Percentiles rank a stretch among this genome's conserved stretches.
These are phyloP conservation scores for Xylariaceae sp. DNA, from an alignment of 2,329 filamentous ascomycete species.

Conservation along the genomic window DNA sequence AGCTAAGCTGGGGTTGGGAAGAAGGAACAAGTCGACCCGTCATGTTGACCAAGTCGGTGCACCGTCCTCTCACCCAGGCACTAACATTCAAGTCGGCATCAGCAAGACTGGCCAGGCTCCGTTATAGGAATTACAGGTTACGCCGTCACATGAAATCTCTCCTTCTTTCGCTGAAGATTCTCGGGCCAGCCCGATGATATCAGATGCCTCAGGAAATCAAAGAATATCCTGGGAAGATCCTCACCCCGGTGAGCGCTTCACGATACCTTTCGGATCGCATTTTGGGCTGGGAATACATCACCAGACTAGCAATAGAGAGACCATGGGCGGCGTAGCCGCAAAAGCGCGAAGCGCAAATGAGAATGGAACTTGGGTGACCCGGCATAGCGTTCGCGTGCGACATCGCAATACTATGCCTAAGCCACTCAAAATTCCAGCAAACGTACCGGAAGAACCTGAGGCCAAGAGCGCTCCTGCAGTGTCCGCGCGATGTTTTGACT, in stretches of 20 bases:
- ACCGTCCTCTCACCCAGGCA: slow-evolving; percentile 34
- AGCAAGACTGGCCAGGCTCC: slow-evolving; percentile 31
- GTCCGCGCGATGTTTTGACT: slow-evolving; percentile 12
- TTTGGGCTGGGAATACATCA: slow-evolving; percentile 16
- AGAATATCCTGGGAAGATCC: slow-evolving; percentile 38
- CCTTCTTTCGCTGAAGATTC: slow-evolving; percentile 18
- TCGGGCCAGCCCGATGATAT: slow-evolving; percentile 18
- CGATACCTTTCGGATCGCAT: slow-evolving; percentile 24
- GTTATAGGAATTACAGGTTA: slow-evolving; percentile 58
- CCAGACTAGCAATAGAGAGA: slow-evolving; percentile 24
- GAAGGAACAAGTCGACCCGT: slow-evolving; percentile 44
- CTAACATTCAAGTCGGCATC: slow-evolving; percentile 25
- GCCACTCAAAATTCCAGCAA: slow-evolving; percentile 27
- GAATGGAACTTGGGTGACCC: slow-evolving; percentile 17
- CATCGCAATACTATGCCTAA: slow-evolving; percentile 23
- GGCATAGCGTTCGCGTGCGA: slow-evolving; percentile 19
- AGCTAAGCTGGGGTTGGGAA: slow-evolving; percentile 55
- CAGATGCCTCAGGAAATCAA: slow-evolving; percentile 15
- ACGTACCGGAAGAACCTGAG: slow-evolving; percentile 20
- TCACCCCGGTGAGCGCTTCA: slow-evolving; percentile 40
- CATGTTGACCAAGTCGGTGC: slow-evolving; percentile 40
- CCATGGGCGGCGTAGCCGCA: slow-evolving; percentile 45
- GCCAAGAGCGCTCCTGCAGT: slow-evolving; percentile 16
- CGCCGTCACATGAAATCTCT: slow-evolving; percentile 42
- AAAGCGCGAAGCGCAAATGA: slow-evolving; percentile 33